A percentile compares a stretch with the other conserved stretches of the same genome.
phyloP scores from a whole-genome alignment of 768 basidiomycete species.

The Artomyces pyxidatus region DNA sequence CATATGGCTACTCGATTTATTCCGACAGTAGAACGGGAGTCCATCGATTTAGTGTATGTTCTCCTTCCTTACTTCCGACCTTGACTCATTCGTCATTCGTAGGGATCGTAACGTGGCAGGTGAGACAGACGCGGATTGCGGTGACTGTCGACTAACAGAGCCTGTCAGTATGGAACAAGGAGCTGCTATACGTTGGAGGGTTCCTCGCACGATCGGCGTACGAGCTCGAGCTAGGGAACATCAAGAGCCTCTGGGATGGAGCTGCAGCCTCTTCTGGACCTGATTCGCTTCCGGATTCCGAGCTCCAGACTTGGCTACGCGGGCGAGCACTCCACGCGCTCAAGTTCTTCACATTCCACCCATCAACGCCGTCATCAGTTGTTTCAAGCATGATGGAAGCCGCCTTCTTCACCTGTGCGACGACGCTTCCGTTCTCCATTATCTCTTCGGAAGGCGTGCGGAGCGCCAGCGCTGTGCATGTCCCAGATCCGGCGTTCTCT shows the following conservation, averaged over 20 bases:
- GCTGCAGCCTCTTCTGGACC: constrained; percentile 27
- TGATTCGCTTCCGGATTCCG: constrained; percentile 24
- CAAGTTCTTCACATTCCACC: constrained; percentile 83
- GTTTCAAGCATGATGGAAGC: constrained; percentile 65
- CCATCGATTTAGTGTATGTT: constrained; percentile 76
- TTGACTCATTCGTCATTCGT: background rate
- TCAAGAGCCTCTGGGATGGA: constrained; percentile 54
- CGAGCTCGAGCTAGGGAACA: constrained; percentile 64
- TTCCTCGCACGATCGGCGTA: constrained; percentile 77
- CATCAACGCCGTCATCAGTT: constrained; percentile 78
- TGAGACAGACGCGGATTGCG: constrained; percentile 24
- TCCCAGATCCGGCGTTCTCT: constrained; percentile 62
- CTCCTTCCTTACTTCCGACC: background rate
- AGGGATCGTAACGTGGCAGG: constrained; percentile 79
- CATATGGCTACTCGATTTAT: constrained; percentile 81
- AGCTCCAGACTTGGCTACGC: constrained; percentile 43
- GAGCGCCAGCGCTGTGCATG: constrained; percentile 56
- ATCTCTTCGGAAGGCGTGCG: constrained; percentile 71
- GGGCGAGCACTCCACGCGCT: constrained; percentile 68
- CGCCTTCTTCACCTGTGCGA: constrained; percentile 68
- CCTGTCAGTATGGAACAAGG: constrained; percentile 76
- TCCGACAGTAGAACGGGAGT: constrained; percentile 93
- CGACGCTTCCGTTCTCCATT: constrained; percentile 48
- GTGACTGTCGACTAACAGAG: constrained; percentile 1
- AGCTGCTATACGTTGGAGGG: constrained; percentile 79